These are phyloP conservation scores for Wickerhamiella nectarea DNA, from an alignment of 805 yeast species.

Conservation along the genomic window DNA sequence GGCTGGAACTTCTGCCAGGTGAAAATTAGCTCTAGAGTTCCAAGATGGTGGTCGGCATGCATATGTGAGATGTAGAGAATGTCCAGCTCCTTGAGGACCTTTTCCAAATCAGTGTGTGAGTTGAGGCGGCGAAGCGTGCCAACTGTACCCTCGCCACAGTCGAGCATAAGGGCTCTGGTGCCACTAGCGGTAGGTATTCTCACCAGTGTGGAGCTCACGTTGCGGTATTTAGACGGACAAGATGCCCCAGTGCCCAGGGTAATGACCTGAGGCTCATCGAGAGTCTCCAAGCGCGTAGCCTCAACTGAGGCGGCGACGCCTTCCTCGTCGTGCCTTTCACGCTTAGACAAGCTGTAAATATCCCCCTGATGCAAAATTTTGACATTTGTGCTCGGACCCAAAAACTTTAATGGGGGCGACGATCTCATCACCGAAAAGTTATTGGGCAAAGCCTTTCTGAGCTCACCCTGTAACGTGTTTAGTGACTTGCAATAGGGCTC, in stretches of 20 bases:
- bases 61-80: constrained; percentile 70
- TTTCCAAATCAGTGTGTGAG: constrained; percentile 32
- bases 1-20: constrained; percentile 38
- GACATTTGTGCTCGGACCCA: background rate
- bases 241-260: constrained; percentile 93
- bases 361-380: constrained; percentile 5
- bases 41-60: constrained; percentile 96
- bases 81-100: constrained; percentile 45
- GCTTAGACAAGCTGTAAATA: background rate
- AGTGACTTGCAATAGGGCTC: constrained; percentile 44
- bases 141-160: constrained; percentile 90
- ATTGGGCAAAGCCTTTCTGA: constrained; percentile 22
- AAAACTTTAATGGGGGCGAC: background rate
- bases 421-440: constrained; percentile 17
- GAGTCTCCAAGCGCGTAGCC: background rate
- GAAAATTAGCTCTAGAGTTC: constrained; percentile 52
- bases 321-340: background rate
- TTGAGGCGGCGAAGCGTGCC: constrained; percentile 57
- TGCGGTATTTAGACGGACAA: constrained; percentile 68
- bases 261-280: constrained; percentile 36
- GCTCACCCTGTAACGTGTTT: constrained; percentile 26
- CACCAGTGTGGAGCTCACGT: constrained; percentile 69
- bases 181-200: constrained; percentile 40
- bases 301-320: background rate
- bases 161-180: constrained; percentile 43